Evolutionary conservation across 495 filamentous ascomycete genomes (phyloP).

Genomic region (Aspergillus cavernicola): DNA sequence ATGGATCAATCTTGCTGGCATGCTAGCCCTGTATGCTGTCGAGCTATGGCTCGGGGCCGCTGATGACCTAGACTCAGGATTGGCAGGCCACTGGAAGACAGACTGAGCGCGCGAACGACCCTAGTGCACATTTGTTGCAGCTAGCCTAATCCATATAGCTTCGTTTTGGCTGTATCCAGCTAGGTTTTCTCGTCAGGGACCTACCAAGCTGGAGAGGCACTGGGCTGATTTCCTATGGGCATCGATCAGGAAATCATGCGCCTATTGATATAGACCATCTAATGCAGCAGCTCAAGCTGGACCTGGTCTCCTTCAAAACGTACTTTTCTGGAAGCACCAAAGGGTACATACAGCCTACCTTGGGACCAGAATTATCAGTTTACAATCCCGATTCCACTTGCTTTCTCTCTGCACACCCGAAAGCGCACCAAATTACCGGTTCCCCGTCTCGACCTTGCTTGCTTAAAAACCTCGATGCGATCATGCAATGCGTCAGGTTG

Average conservation of each 20-base stretch:
- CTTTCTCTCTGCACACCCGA: not conserved
- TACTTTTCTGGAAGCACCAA: not conserved
- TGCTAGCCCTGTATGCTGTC: slow-evolving; percentile 83
- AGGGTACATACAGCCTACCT: not conserved
- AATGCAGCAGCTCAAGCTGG: not conserved
- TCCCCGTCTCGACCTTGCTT: not conserved
- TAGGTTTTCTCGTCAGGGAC: not conserved
- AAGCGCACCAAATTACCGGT: not conserved
- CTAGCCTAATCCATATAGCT: not conserved
- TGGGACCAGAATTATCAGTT: not conserved
- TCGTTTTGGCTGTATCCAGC: not conserved
- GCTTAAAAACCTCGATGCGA: not conserved
- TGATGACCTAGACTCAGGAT: slow-evolving; percentile 60
- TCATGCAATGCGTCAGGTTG: not conserved
- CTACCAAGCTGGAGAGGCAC: not conserved
- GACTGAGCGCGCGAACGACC: slow-evolving; percentile 54
- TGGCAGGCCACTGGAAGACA: slow-evolving; percentile 85
- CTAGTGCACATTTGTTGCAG: not conserved
- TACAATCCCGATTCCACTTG: not conserved
- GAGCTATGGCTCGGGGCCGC: slow-evolving; percentile 82
- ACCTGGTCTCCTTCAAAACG: not conserved
- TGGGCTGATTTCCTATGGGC: not conserved
- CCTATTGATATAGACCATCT: not conserved
- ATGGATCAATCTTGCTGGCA: slow-evolving; percentile 86
- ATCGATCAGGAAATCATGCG: not conserved